These are phyloP conservation scores for Cytospora leucostoma DNA, from an alignment of 2,329 filamentous ascomycete genomes.

Conservation along the genomic window DNA sequence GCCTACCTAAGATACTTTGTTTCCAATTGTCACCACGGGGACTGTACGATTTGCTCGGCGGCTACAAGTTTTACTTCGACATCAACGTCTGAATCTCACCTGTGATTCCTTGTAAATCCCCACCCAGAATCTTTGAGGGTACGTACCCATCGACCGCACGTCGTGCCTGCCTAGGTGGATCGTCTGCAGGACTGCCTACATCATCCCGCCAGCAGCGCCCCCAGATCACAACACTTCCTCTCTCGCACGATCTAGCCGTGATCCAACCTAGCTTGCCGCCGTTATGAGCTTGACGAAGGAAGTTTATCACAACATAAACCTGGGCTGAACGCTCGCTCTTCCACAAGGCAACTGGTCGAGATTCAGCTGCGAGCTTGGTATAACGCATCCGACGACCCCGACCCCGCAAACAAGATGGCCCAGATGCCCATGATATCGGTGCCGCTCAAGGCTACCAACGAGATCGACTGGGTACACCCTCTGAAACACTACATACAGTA, in stretches of 20 bases:
- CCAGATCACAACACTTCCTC: slow-evolving; percentile 12
- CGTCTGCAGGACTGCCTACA: slow-evolving; percentile 14
- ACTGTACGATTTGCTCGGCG: background rate
- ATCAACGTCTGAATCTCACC: background rate
- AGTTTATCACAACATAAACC: slow-evolving; percentile 5
- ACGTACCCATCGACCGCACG: slow-evolving; percentile 3
- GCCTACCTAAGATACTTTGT: background rate
- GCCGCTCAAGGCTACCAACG: slow-evolving; percentile 91
- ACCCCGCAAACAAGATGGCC: slow-evolving; percentile 55
- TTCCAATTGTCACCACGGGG: background rate
- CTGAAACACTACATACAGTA: slow-evolving; percentile 91
- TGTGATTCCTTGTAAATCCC: background rate
- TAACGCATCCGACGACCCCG: slow-evolving; percentile 22
- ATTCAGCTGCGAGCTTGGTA: slow-evolving; percentile 24
- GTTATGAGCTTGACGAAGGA: slow-evolving; percentile 23
- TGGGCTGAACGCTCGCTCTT: slow-evolving; percentile 21
- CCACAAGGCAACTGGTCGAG: slow-evolving; percentile 13
- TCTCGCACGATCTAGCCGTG: slow-evolving; percentile 6
- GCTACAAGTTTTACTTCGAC: background rate
- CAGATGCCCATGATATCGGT: slow-evolving; percentile 94
- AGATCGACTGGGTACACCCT: slow-evolving; percentile 95
- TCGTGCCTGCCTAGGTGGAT: slow-evolving; percentile 2
- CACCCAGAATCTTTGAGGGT: background rate
- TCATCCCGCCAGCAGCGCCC: slow-evolving; percentile 11
- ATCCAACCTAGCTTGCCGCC: slow-evolving; percentile 5